Evolutionary conservation across 805 yeast genomes (phyloP).

Genomic region (Sugiyamaella americana): DNA sequence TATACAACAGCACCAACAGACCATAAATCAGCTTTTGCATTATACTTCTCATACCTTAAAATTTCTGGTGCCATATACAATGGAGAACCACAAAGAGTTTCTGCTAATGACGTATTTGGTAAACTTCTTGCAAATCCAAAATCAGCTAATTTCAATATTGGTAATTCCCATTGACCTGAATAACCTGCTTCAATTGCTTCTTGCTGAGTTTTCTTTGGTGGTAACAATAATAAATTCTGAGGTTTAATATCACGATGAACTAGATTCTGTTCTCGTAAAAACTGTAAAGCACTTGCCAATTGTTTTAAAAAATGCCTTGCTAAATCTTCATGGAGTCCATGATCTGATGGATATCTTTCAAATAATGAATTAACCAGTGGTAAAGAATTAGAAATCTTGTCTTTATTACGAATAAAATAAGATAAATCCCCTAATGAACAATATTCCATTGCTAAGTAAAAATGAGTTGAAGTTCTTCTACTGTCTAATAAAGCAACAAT

Average conservation of each 20-base stretch:
- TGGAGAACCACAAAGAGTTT: slow-evolving; percentile 96
- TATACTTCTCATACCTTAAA: slow-evolving; percentile 85
- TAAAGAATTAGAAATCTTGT: slow-evolving; percentile 63
- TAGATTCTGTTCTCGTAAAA: slow-evolving; percentile 72
- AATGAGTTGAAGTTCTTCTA: slow-evolving; percentile 65
- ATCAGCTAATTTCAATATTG: slow-evolving; percentile 89
- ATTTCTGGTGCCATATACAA: slow-evolving; percentile 99
- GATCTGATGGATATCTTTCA: slow-evolving; percentile 67
- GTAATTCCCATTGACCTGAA: slow-evolving; percentile 82
- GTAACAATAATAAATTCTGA: slow-evolving; percentile 73
- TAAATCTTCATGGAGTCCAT: slow-evolving; percentile 72
- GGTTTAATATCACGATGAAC: slow-evolving; percentile 97
- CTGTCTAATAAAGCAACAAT: slow-evolving; percentile 83
- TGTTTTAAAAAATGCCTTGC: slow-evolving; percentile 85
- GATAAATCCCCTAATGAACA: slow-evolving; percentile 94
- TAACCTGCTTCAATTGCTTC: slow-evolving; percentile 53
- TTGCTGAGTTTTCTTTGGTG: slow-evolving; percentile 63
- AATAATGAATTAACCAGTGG: slow-evolving; percentile 74
- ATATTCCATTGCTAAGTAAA: slow-evolving; percentile 91
- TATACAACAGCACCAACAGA: slow-evolving; percentile 94
- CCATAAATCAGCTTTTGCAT: slow-evolving; percentile 97
- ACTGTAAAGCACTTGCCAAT: slow-evolving; percentile 74
- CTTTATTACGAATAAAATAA: slow-evolving; percentile 71
- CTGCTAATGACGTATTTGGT: slow-evolving; percentile 92
- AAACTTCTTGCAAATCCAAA: slow-evolving; percentile 95